Base-by-base conservation (phyloP, 1,284 basidiomycete species). In the Apiotrichum veenhuisii region DNA sequence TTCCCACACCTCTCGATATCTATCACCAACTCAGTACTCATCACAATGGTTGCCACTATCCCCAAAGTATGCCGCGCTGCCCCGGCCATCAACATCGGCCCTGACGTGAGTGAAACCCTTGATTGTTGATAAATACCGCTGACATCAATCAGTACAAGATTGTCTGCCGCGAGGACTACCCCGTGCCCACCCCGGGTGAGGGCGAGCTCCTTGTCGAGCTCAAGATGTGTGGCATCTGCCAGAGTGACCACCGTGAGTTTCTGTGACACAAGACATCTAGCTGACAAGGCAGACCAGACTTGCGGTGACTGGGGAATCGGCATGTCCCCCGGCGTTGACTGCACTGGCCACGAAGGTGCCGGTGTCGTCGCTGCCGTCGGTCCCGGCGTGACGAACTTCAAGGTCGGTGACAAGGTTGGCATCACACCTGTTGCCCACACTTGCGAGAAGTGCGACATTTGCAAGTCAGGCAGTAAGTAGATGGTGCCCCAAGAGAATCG, bases 191-290 rank as follows among this genome's bases (percentile, higher is more conserved):
- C 48, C 57, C 60, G 34, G 46, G 41, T 9, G 56, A 55, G 49
- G 54, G 51, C 52, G 57, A 62, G 60, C 38, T 62, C 27, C 60
- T 62, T 45, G 43, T 50, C 52, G 50, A 62, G 57, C 57, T 62
- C 54, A 54, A 58, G 54, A 37, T 52, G 33, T 56, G 44, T 8
- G 60, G 60, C 33, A 44, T 62, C 41, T 62, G 60, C 60, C 60
- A 62, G 57, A 49, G 44, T 26, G 60, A 62, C 60, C 54, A 58
- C 57, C 60, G 60, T 61, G 47, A 61, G 59, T 60, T 12, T 18
- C 12, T 22, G 8, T 34, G 30, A 17, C 20, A 7, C n/a, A n/a
- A n/a, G n/a, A 22, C 33, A 18, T 18, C 15, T 20, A 40, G 48
- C 30, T 37, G 5, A 41, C 36, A 15, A 2, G 20, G 3, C 50